Evolutionary conservation across 1,284 basidiomycete genomes (phyloP), one percentile per base, ranked within the genome.

Genomic region (Porogramme epimiltina): DNA sequence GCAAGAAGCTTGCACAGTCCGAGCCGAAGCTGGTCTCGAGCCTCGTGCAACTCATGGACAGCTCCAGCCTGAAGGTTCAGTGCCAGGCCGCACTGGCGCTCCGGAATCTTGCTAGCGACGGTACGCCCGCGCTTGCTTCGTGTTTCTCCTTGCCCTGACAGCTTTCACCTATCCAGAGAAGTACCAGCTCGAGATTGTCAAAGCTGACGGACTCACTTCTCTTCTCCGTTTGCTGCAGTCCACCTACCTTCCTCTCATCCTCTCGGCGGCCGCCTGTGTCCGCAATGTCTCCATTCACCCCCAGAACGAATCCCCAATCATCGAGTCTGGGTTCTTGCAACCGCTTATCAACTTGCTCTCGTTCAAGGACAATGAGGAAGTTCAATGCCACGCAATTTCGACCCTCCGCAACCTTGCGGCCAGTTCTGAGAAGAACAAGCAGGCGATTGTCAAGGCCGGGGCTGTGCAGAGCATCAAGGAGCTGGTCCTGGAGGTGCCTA

Each of bases 241-340:
- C 3, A 93, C 95, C 1, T 99, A 98, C 72, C 86, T 99, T 22
- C 97, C 97, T n/a, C 86, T 99, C 56, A 99, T 99, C 63, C 86
- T 99, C 31, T 98, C 96, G 2, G 95, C 96, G 26, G 97, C 97
- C 38, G 97, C 97, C 0, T 99, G 97, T 69, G 97, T 99, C 33
- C 91, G 97, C 56, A 99, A 99, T 66, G 97, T 99, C 19, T 98
- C 96, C 9, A 99, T 99, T 57, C 97, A 99, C 70, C 97, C 97
- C 0, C 86, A 89, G 68, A 99, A 99, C 77, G 97, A 99, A 71
- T 97, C 95, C 0, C 97, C 97, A 16, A 99, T 99, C 70, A 99
- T 99, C 70, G 97, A 99, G 66, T 93, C 93, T 38, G 95, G 95
- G 22, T 99, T 99, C 80, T 75, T 99, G 49, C 89, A 95, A 66